phyloP scores from a whole-genome alignment of 2,329 filamentous ascomycete genomes.

The Basipetospora sp. region DNA sequence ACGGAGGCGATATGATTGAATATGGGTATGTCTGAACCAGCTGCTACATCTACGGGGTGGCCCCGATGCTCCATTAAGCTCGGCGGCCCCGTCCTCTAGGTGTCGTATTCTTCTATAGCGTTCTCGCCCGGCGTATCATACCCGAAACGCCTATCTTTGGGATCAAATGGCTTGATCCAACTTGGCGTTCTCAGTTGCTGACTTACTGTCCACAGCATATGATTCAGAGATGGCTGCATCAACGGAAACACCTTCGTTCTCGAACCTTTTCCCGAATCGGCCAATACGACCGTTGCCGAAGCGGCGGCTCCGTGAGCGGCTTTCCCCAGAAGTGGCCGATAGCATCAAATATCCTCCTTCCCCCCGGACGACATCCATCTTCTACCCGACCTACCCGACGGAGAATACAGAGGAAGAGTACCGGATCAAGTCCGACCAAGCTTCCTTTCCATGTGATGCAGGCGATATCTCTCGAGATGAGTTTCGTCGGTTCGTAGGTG shows the following conservation, averaged over 20 bases:
- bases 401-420: slow-evolving; percentile 4
- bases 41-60: background rate
- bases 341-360: slow-evolving; percentile 70
- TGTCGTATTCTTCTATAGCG: no score
- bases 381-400: slow-evolving; percentile 27
- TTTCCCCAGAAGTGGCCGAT: slow-evolving; percentile 72
- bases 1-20: slow-evolving; percentile 4
- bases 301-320: slow-evolving; percentile 69
- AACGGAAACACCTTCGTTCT: slow-evolving; percentile 51
- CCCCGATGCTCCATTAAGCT: no score
- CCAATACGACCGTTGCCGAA: slow-evolving; percentile 87
- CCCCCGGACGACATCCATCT: slow-evolving; percentile 51
- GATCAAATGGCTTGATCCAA: no score
- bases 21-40: slow-evolving; percentile 5
- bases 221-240: slow-evolving; percentile 37
- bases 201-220: slow-evolving; percentile 21
- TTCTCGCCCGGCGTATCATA: no score
- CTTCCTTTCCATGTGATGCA: background rate
- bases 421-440: background rate
- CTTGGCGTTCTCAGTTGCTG: no score
- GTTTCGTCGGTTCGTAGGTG: slow-evolving; percentile 4
- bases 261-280: slow-evolving; percentile 71
- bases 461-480: background rate
- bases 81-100: no score
- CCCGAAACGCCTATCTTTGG: no score